phyloP scores from a whole-genome alignment of 345 rosid species.

The Lepidium africanum region DNA sequence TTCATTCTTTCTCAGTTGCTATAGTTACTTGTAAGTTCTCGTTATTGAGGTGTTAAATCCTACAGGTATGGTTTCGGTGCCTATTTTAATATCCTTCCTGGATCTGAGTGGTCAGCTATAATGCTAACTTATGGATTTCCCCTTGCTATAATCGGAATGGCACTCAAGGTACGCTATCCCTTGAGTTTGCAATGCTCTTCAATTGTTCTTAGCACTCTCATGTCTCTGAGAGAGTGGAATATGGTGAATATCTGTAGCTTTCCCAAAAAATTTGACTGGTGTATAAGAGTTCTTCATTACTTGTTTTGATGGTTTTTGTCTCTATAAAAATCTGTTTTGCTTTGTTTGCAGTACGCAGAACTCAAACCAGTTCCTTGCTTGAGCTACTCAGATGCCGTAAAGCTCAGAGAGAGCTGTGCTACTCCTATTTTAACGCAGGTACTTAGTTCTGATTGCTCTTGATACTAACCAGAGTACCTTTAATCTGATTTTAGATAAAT shows the following conservation, averaged over 20 bases:
- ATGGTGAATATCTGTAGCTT: not conserved
- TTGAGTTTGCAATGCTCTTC: not conserved
- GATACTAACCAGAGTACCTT: not conserved
- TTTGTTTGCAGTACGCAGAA: conserved; percentile 74
- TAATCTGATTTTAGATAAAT: not conserved
- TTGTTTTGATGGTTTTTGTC: not conserved
- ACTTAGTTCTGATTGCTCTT: not conserved
- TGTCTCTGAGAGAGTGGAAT: not conserved
- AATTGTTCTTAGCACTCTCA: not conserved
- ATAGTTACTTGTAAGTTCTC: not conserved
- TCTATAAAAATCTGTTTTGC: not conserved
- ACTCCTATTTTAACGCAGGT: conserved; percentile 95
- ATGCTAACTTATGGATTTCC: conserved; percentile 98
- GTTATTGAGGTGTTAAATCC: not conserved
- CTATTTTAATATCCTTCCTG: conserved; percentile 84
- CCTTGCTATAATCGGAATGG: conserved; percentile 96
- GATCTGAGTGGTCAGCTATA: conserved; percentile 96
- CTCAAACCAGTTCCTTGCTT: conserved; percentile 93
- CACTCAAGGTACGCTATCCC: conserved; percentile 65
- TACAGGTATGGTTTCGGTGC: conserved; percentile 93
- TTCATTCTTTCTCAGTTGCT: not conserved
- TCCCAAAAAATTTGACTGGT: not conserved
- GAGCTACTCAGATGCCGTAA: conserved; percentile 71
- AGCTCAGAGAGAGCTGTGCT: conserved; percentile 59
- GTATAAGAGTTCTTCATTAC: not conserved